Percentiles rank a stretch among this genome's conserved stretches.
Conservation (phyloP, 2,329 filamentous ascomycete species). For the Annulohypoxylon truncatum region DNA sequence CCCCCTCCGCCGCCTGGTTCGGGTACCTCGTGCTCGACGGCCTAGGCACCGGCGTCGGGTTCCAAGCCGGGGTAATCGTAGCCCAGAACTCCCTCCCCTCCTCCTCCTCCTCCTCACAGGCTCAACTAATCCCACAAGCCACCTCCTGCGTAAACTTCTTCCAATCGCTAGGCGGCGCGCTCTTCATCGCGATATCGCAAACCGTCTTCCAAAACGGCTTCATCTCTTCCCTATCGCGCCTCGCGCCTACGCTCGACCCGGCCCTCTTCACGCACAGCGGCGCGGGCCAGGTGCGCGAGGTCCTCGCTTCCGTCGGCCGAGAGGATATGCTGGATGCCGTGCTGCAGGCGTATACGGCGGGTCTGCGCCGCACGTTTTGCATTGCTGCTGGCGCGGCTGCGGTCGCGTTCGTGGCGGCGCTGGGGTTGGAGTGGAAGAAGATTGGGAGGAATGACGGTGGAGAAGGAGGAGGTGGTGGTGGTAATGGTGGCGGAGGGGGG, state of each 20-base stretch:
- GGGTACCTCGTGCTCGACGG: constrained; percentile 68
- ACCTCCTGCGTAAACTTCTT: constrained; percentile 69
- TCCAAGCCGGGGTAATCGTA: constrained; percentile 61
- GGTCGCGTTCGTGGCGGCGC: constrained; percentile 57
- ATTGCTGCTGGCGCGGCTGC: constrained; percentile 62
- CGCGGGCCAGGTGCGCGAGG: constrained; percentile 60
- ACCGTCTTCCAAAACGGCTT: constrained; percentile 75
- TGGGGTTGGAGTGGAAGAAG: constrained; percentile 64
- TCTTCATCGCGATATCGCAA: constrained; percentile 74
- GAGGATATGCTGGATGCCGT: constrained; percentile 58
- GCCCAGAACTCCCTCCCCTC: constrained; percentile 63
- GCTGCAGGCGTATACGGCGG: constrained; percentile 61
- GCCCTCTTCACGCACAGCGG: constrained; percentile 64
- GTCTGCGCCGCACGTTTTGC: constrained; percentile 63
- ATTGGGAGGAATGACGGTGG: constrained; percentile 61
- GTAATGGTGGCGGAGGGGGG: not conserved
- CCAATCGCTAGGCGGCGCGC: constrained; percentile 72
- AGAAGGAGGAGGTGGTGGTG: constrained; percentile 51
- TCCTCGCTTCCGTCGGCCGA: constrained; percentile 57
- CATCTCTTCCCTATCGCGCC: constrained; percentile 60
- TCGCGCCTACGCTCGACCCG: constrained; percentile 60
- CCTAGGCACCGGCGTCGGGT: constrained; percentile 62
- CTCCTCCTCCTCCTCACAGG: constrained; percentile 41
- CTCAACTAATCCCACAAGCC: constrained; percentile 62
- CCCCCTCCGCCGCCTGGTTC: constrained; percentile 63